phyloP scores from a whole-genome alignment of 2,329 filamentous ascomycete genomes.

The Pyricularia grisea region DNA sequence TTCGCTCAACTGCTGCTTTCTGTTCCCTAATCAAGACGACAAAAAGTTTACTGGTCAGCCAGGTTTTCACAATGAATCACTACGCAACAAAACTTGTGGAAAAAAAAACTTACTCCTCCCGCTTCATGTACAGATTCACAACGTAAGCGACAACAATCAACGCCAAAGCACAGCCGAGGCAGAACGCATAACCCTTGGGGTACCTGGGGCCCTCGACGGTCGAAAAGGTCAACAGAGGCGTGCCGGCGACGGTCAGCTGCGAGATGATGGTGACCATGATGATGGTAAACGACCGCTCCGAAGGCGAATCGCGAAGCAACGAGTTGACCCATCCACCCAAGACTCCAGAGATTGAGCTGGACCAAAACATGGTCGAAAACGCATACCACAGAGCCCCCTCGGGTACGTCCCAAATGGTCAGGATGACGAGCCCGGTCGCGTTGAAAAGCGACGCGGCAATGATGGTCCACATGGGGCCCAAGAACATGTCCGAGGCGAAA shows the following conservation, averaged over 20 bases:
- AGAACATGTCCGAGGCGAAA: constrained; percentile 43
- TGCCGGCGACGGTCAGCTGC: constrained; percentile 47
- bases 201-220: constrained; percentile 20
- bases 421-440: constrained; percentile 40
- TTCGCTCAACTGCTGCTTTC: background rate
- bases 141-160: background rate
- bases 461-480: constrained; percentile 45
- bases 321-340: constrained; percentile 48
- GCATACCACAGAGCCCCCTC: constrained; percentile 45
- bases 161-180: background rate
- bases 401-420: constrained; percentile 46
- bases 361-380: constrained; percentile 36
- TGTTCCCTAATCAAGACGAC: background rate
- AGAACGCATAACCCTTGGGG: constrained; percentile 16
- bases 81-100: background rate
- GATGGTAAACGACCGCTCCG: constrained; percentile 26
- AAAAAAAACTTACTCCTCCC: background rate
- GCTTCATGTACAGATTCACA: background rate
- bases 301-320: constrained; percentile 31
- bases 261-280: constrained; percentile 35
- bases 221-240: constrained; percentile 30
- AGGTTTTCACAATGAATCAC: no score
- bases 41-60: background rate
- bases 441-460: constrained; percentile 41
- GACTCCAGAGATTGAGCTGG: constrained; percentile 42